Evolutionary conservation across 2,329 filamentous ascomycete species (phyloP), one percentile per base, ranked within the genome.

Genomic region (Pseudonectria buxi): DNA sequence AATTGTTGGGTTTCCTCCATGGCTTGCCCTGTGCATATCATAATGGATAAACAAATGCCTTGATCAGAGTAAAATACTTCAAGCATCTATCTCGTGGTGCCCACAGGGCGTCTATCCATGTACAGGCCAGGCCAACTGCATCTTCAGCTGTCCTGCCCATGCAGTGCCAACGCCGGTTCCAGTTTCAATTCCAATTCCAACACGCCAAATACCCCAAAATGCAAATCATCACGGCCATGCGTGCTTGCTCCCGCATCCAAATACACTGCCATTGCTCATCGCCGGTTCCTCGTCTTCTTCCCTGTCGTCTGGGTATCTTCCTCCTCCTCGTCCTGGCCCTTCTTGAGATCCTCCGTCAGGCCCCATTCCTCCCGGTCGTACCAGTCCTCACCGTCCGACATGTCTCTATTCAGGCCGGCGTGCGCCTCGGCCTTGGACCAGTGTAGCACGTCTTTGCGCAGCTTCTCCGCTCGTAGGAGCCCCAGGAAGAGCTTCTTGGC

Each of bases 331-430:
- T 88, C 83, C 50, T 85, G 81, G 0, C 86, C 86, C 63, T 92
- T 92, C 57, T 86, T 82, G 7, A 90, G 63, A 46, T 85, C 81
- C 42, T 84, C 81, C 7, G 76, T 72, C 32, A 92, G 58, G 0
- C 75, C 76, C 84, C 85, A 90, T 62, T 86, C 83, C 35, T 86
- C 81, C 53, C 76, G 76, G 59, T 94, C 86, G 54, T 88, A 89
- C 83, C 85, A 94, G 56, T 94, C 86, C 65, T 94, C 86, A 10
- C 85, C 85, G 55, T 94, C 86, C 33, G 83, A 88, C 80, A 92
- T 80, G 57, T 89, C 84, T 32, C 79, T 60, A 55, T 79, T 77
- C 13, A 66, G 55, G 2, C 78, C 76, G 34, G 68, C 70, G 51
- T 90, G 86, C 14, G 74, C 84, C 62, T 90, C 86, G 2, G 86